These are phyloP conservation scores for Beauveria pseudobassiana DNA, from an alignment of 2,329 filamentous ascomycete species.

Conservation along the genomic window DNA sequence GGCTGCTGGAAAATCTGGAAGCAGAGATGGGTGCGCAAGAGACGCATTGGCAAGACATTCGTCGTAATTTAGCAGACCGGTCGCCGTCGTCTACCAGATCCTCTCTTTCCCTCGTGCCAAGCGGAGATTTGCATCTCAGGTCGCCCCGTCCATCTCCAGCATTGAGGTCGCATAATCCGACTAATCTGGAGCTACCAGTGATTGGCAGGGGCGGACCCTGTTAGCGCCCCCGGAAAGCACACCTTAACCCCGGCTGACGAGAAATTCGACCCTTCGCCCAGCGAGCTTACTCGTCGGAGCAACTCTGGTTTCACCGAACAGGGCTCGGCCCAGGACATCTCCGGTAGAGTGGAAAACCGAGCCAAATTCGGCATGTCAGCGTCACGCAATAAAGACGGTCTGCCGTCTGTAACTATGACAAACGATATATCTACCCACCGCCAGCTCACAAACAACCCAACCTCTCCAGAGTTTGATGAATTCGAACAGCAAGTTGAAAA, in stretches of 20 bases:
- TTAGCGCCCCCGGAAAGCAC: conserved; percentile 2
- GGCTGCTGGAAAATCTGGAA: conserved; percentile 51
- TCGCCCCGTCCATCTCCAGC: conserved; percentile 2
- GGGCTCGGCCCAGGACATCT: background rate
- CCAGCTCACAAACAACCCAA: conserved; percentile 30
- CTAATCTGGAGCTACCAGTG: conserved; percentile 1
- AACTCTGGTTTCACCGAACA: conserved; percentile 7
- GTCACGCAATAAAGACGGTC: conserved; percentile 6
- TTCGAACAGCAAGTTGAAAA: conserved; percentile 32
- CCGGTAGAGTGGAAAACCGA: conserved; percentile 4
- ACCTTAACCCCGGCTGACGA: conserved; percentile 3
- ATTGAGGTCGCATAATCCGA: conserved; percentile 3
- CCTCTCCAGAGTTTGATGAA: conserved; percentile 45
- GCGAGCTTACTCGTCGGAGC: conserved; percentile 5
- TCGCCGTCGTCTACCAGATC: conserved; percentile 25
- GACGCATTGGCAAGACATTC: conserved; percentile 51
- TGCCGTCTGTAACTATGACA: conserved; percentile 22
- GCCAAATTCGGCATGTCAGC: conserved; percentile 1
- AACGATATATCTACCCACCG: conserved; percentile 5
- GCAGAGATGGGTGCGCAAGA: conserved; percentile 55
- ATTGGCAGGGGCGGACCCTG: background rate
- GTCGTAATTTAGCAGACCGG: conserved; percentile 42
- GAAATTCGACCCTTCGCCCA: conserved; percentile 1
- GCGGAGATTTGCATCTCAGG: conserved; percentile 9
- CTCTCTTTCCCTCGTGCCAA: background rate